Evolutionary conservation across 371 early-diverging fungal species (phyloP).

Genomic region (Syncephalis plumigaleata): DNA sequence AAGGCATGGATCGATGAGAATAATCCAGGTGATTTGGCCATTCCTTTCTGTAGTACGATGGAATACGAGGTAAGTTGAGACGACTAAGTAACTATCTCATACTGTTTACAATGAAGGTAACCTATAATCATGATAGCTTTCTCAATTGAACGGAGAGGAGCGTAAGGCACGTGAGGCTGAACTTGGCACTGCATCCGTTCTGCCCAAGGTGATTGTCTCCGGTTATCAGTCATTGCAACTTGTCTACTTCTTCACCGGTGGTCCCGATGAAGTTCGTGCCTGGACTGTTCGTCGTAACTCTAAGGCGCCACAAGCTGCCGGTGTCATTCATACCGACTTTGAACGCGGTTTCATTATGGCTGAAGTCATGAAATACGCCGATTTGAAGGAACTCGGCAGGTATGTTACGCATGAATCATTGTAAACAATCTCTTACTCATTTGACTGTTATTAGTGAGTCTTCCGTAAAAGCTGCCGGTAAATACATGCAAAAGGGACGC

Average conservation of each 20-base stretch:
- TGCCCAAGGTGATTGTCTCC: conserved; percentile 80
- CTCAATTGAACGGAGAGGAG: conserved; percentile 30
- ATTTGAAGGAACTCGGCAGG: conserved; percentile 57
- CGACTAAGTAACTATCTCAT: conserved; percentile 1
- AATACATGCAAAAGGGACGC: conserved; percentile 88
- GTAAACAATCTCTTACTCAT: too few relatives aligned
- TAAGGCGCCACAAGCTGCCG: conserved; percentile 94
- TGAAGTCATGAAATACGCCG: conserved; percentile 85
- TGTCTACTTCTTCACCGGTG: conserved; percentile 95
- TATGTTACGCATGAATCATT: neutral
- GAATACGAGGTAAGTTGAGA: conserved; percentile 23
- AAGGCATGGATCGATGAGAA: conserved; percentile 85
- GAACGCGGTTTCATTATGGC: conserved; percentile 96
- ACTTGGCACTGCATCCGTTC: conserved; percentile 36
- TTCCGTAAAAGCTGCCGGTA: conserved; percentile 89
- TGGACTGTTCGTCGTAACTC: conserved; percentile 86
- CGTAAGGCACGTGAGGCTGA: conserved; percentile 34
- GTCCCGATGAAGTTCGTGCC: conserved; percentile 85
- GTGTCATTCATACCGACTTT: conserved; percentile 93
- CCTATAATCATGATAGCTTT: conserved; percentile 4
- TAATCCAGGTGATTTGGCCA: conserved; percentile 69
- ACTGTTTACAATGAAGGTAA: neutral
- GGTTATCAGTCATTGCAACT: conserved; percentile 86
- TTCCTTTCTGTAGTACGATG: conserved; percentile 78
- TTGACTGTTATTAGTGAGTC: conserved; percentile 26